Conservation (phyloP, 169 alveolate species). For the Nephromyces sp. region DNA sequence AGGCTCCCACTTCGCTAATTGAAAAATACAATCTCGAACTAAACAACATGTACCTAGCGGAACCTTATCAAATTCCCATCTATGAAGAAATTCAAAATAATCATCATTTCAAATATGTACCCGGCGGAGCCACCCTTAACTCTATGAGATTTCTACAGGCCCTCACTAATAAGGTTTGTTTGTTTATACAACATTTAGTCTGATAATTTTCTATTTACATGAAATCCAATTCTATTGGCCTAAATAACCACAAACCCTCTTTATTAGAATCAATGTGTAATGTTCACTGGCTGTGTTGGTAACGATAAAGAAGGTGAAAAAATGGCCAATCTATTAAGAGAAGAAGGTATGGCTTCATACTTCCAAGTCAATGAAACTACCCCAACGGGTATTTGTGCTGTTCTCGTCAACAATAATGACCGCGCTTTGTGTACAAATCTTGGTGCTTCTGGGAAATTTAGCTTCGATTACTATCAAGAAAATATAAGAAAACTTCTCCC, state of each 20-base stretch:
- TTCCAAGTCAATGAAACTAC: constrained; percentile 7
- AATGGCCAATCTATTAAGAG: constrained; percentile 30
- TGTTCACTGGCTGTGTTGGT: constrained; percentile 54
- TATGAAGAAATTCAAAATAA: constrained; percentile 28
- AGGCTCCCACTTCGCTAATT: constrained; percentile 13
- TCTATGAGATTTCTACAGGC: constrained; percentile 56
- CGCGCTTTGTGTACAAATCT: constrained; percentile 60
- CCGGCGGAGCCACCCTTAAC: constrained; percentile 75
- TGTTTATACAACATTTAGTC: background rate
- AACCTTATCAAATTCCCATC: constrained; percentile 53
- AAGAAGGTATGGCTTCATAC: constrained; percentile 18
- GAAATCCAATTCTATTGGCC: too few relatives aligned
- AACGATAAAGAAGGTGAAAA: constrained; percentile 39
- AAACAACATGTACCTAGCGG: constrained; percentile 56
- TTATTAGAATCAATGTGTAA: constrained; percentile 9
- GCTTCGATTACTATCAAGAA: constrained; percentile 29
- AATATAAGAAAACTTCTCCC: constrained; percentile 20
- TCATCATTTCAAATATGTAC: constrained; percentile 24
- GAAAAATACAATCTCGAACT: constrained; percentile 42
- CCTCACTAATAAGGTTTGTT: constrained; percentile 38
- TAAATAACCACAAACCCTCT: too few relatives aligned
- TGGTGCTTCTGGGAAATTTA: constrained; percentile 50
- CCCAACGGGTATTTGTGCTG: constrained; percentile 72
- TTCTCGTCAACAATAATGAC: constrained; percentile 43
- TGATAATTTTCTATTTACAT: too few relatives aligned